phyloP scores from a whole-genome alignment of 2,329 filamentous ascomycete species.

The Claviceps digitariae region DNA sequence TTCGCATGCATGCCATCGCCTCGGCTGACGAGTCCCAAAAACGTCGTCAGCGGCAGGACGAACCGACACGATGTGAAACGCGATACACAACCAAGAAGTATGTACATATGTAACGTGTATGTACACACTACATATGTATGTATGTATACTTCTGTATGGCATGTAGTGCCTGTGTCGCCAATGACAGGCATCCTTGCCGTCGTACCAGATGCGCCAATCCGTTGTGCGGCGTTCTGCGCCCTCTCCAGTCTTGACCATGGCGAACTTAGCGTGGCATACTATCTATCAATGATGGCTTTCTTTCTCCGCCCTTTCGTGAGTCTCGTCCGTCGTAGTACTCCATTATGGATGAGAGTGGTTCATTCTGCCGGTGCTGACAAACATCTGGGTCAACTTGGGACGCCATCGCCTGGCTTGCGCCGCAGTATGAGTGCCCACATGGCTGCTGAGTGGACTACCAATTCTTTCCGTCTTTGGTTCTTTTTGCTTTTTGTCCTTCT shows the following conservation, averaged over 20 bases:
- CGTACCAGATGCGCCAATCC: background rate
- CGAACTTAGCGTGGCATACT: background rate
- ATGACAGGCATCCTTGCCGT: background rate
- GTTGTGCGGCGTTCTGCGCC: background rate
- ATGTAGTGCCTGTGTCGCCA: background rate
- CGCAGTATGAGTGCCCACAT: background rate
- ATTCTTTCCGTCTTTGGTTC: no score
- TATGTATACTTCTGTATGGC: no score
- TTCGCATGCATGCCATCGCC: background rate
- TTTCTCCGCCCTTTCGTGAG: background rate
- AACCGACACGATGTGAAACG: background rate
- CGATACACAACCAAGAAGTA: background rate
- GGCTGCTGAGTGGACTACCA: no score
- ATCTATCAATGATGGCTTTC: background rate
- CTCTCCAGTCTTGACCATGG: background rate
- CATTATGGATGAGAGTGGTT: background rate
- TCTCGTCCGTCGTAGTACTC: background rate
- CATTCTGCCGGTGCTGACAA: background rate
- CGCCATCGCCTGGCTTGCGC: background rate
- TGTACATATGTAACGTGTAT: no score
- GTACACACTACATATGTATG: no score
- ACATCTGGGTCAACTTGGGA: background rate
- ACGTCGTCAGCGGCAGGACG: no score
- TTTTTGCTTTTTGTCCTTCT: no score
- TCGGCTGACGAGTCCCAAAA: background rate